Base-by-base conservation (phyloP, 345 rosid species). In the rapeseed (Brassica napus) region DNA sequence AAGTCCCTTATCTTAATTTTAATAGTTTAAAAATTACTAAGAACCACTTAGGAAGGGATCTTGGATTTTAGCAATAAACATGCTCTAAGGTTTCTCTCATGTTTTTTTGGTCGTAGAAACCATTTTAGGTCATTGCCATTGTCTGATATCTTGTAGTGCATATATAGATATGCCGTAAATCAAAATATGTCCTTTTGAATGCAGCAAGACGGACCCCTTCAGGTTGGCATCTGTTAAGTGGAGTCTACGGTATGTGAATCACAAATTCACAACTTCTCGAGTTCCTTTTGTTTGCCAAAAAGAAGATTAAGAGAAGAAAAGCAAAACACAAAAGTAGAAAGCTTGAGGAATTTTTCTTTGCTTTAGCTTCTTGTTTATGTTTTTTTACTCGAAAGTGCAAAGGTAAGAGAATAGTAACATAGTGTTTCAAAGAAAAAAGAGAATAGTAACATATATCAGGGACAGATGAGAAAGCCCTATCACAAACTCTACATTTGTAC, bases 381-480 rank as follows among this genome's bases (percentile, higher is more conserved):
- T 28, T 49, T 37, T 55, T 55, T 62, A 69, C 83, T 64, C 18
- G 47, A 69, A 80, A 70, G 39, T 74, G 72, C 79, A 74, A 69
- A 62, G 70, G 55, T 63, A 30, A 44, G 78, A 67, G 74, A 73
- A 55, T 69, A 39, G 52, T 62, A 80, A 72, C 62, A 28, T 28
- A 28, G 31, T 28, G 1, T 28, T 28, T 28, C 31, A 28, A 28
- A 28, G 2, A 28, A 28, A 28, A 28, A 28, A 28, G 31, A 28
- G 31, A 28, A 28, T 28, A 28, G 31, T 28, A 28, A 28, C 31
- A 28, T 28, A 28, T 28, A 69, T 69, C 18, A 44, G 2, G 49
- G 66, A 74, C 71, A 69, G 79, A 74, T 74, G 71, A 74, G 69
- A 74, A 28, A 69, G 72, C 68, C 74, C 83, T 69, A 60, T 74